These are phyloP conservation scores for Kodamaea alishanica DNA, from an alignment of 1,139 yeast species.

Conservation along the genomic window DNA sequence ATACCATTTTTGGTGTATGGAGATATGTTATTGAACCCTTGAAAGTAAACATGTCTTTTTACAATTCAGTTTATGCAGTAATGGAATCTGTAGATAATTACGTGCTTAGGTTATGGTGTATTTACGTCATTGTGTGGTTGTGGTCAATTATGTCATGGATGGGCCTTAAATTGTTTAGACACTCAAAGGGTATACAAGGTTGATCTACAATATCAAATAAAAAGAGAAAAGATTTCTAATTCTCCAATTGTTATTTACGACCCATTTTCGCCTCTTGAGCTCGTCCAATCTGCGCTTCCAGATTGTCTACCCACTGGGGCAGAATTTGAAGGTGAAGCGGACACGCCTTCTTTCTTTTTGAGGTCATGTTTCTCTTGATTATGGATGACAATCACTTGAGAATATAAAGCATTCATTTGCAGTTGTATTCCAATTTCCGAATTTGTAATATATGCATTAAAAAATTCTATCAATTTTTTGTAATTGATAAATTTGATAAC, in stretches of 20 bases:
- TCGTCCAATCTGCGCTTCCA: slow-evolving; percentile 75
- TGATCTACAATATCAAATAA: background rate
- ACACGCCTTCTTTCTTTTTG: slow-evolving; percentile 6
- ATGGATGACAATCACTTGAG: slow-evolving; percentile 24
- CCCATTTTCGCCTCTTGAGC: slow-evolving; percentile 74
- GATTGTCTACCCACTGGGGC: slow-evolving; percentile 58
- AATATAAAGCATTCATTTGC: slow-evolving; percentile 23
- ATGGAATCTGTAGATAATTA: slow-evolving; percentile 40
- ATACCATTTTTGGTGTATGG: slow-evolving; percentile 46
- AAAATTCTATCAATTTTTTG: slow-evolving; percentile 29
- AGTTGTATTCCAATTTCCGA: slow-evolving; percentile 10
- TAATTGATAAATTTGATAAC: slow-evolving; percentile 34
- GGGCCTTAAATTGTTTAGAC: slow-evolving; percentile 72
- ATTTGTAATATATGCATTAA: background rate
- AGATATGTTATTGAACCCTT: slow-evolving; percentile 35
- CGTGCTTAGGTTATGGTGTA: slow-evolving; percentile 49
- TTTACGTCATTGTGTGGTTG: slow-evolving; percentile 65
- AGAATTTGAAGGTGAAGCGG: slow-evolving; percentile 7
- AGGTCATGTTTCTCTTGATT: slow-evolving; percentile 18
- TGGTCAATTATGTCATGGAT: slow-evolving; percentile 77
- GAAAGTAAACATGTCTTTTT: slow-evolving; percentile 13
- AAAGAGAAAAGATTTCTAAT: background rate
- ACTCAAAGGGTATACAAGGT: slow-evolving; percentile 54
- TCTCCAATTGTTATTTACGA: slow-evolving; percentile 5
- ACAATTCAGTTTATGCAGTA: slow-evolving; percentile 12